Conservation (phyloP, 805 yeast species). For the Saccharomycopsis schoenii region DNA sequence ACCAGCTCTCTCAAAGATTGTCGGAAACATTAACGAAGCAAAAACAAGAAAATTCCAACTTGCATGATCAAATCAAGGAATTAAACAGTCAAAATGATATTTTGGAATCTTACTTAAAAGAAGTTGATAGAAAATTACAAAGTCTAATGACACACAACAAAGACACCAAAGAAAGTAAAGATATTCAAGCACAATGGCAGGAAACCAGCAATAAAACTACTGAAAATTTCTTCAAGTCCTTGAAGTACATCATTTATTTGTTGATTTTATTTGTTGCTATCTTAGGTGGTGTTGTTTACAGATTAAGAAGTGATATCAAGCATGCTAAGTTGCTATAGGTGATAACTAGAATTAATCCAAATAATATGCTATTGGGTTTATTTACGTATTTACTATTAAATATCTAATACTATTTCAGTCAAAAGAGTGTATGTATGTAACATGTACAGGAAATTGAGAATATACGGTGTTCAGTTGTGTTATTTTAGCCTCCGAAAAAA, state of each 20-base stretch:
- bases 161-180: conserved; percentile 18
- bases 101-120: conserved; percentile 18
- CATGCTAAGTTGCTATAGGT: conserved; percentile 47
- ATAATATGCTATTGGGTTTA: no score
- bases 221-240: conserved; percentile 21
- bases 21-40: conserved; percentile 21
- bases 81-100: conserved; percentile 10
- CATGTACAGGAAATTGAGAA: no score
- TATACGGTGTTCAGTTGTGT: no score
- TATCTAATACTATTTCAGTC: no score
- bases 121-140: conserved; percentile 17
- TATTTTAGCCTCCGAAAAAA: not conserved
- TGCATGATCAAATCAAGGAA: conserved; percentile 22
- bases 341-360: no score
- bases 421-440: no score
- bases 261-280: conserved; percentile 24
- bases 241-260: conserved; percentile 23
- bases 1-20: conserved; percentile 16
- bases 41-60: conserved; percentile 20
- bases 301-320: conserved; percentile 52
- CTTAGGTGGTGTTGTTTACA: conserved; percentile 38
- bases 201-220: conserved; percentile 19
- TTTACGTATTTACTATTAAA: no score
- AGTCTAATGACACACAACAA: conserved; percentile 17
- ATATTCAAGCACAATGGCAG: conserved; percentile 21